phyloP scores from a whole-genome alignment of 495 filamentous ascomycete genomes.

The Penicillium arizonense region DNA sequence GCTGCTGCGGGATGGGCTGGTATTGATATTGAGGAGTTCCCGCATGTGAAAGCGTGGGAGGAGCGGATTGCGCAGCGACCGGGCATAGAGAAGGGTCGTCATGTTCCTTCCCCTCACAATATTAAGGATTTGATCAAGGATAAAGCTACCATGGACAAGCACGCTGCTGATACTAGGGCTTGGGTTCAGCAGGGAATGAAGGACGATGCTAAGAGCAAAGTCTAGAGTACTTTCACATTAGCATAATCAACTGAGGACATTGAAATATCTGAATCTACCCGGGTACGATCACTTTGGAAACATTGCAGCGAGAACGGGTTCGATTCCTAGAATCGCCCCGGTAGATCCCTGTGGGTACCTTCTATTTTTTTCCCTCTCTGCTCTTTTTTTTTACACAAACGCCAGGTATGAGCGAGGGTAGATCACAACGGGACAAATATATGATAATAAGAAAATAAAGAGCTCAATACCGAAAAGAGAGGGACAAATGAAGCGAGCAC shows the following conservation, averaged over 20 bases:
- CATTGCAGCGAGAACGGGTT: too few species aligned
- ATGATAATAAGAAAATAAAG: too few species aligned
- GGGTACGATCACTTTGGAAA: too few species aligned
- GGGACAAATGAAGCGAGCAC: too few species aligned
- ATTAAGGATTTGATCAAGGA: conserved; percentile 58
- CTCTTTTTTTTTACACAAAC: too few species aligned
- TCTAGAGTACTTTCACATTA: not conserved
- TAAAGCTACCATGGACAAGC: conserved; percentile 54
- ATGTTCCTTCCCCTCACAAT: conserved; percentile 71
- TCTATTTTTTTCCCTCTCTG: too few species aligned
- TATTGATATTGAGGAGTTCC: conserved; percentile 75
- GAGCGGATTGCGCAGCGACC: conserved; percentile 62
- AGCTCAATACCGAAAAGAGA: too few species aligned
- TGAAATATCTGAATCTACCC: not conserved
- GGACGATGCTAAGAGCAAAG: conserved; percentile 50
- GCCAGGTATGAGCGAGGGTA: too few species aligned
- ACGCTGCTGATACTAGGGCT: conserved; percentile 39
- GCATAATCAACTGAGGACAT: not conserved
- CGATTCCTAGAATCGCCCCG: too few species aligned
- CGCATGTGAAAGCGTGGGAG: conserved; percentile 73
- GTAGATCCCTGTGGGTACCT: too few species aligned
- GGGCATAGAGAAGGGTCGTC: conserved; percentile 71
- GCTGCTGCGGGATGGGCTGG: conserved; percentile 64
- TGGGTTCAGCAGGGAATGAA: conserved; percentile 69
- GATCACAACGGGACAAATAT: too few species aligned